Evolutionary conservation across 2,329 filamentous ascomycete species (phyloP).

Genomic region (Phaeosphaeriaceae sp.): DNA sequence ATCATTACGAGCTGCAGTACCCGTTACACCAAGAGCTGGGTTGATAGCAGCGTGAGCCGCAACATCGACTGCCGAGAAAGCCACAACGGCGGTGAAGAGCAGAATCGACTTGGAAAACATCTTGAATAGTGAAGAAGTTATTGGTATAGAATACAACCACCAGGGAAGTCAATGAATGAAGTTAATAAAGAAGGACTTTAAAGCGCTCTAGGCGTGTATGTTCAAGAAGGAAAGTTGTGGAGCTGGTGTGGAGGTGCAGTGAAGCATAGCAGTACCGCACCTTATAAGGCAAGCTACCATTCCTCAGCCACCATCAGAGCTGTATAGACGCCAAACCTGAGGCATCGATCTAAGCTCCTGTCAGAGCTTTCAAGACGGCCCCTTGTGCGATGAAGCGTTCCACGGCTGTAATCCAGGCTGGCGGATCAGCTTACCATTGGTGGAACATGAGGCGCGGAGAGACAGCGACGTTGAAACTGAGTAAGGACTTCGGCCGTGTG

Average conservation of each 20-base stretch:
- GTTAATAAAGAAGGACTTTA: not conserved
- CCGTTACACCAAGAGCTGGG: constrained; percentile 6
- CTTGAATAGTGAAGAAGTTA: constrained; percentile 1
- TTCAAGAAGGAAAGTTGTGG: constrained; percentile 3
- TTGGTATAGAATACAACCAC: constrained; percentile 2
- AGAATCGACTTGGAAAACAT: constrained; percentile 9
- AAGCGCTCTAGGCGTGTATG: not conserved
- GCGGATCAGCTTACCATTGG: constrained; percentile 2
- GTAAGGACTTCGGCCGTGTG: not conserved
- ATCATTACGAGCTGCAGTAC: constrained; percentile 2
- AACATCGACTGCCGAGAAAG: constrained; percentile 7
- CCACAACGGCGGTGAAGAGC: constrained; percentile 2
- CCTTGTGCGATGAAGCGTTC: not conserved
- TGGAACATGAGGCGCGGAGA: not conserved
- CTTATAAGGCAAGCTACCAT: not conserved
- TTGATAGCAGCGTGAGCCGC: constrained; percentile 8
- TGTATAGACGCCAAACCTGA: constrained; percentile 1
- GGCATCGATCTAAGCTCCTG: constrained; percentile 4
- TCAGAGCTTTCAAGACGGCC: constrained; percentile 1
- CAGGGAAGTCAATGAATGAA: constrained; percentile 7
- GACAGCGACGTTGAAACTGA: not conserved
- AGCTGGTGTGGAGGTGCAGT: not conserved
- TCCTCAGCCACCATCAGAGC: not conserved
- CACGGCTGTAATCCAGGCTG: not conserved
- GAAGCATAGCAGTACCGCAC: not conserved